Evolutionary conservation across 2,329 filamentous ascomycete species (phyloP).

Genomic region (Mollisiaceae sp.): DNA sequence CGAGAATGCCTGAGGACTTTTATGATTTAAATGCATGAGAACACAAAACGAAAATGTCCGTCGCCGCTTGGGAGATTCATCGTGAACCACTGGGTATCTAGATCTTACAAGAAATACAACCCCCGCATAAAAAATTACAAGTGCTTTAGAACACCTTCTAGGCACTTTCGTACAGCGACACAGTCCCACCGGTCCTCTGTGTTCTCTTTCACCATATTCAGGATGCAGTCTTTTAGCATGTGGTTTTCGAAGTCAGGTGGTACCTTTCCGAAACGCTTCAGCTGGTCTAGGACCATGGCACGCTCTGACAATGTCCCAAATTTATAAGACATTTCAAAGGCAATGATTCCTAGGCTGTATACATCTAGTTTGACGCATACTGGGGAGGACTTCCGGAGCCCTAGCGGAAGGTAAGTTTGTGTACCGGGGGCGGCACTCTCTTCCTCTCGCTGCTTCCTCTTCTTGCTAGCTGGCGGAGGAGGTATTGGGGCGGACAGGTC

Average conservation of each 20-base stretch:
- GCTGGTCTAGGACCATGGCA: constrained; percentile 46
- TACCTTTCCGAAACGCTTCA: constrained; percentile 38
- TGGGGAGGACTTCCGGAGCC: constrained; percentile 12
- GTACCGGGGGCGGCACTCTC: constrained; percentile 1
- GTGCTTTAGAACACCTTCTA: neutral
- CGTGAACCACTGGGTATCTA: constrained; percentile 1
- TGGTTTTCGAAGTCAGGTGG: constrained; percentile 35
- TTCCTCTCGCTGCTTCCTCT: constrained; percentile 2
- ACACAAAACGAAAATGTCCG: neutral
- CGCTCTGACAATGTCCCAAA: constrained; percentile 58
- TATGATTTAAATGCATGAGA: neutral
- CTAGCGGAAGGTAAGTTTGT: neutral
- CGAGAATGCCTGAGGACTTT: too few relatives aligned
- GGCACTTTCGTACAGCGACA: neutral
- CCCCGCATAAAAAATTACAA: neutral
- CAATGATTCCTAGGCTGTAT: constrained; percentile 64
- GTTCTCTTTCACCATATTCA: constrained; percentile 20
- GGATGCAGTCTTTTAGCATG: constrained; percentile 35
- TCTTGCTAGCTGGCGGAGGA: neutral
- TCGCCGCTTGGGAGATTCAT: neutral
- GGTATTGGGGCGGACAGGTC: constrained; percentile 28
- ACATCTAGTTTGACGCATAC: constrained; percentile 62
- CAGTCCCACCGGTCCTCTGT: neutral
- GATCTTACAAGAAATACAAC: neutral
- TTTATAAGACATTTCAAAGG: constrained; percentile 63